phyloP scores from a whole-genome alignment of 345 rosid species.

The Mercurialis annua region DNA sequence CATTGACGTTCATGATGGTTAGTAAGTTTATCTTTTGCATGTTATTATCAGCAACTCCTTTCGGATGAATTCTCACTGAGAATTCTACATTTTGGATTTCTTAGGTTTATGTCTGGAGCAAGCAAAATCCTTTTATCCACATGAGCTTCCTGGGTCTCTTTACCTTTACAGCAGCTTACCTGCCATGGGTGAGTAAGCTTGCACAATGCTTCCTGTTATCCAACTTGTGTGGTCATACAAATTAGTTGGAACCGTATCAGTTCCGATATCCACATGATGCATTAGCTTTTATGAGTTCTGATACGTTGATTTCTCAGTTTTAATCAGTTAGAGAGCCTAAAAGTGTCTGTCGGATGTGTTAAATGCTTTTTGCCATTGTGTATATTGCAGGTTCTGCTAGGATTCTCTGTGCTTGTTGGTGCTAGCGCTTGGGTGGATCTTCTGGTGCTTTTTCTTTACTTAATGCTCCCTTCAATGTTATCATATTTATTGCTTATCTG shows the following conservation, averaged over 20 bases:
- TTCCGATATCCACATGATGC: neutral
- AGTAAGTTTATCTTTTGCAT: conserved; percentile 19
- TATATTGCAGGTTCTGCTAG: conserved; percentile 77
- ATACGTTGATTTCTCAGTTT: neutral
- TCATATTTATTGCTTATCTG: neutral
- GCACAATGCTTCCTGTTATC: neutral
- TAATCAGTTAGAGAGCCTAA: neutral
- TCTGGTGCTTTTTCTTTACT: conserved; percentile 47
- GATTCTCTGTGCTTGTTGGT: conserved; percentile 91
- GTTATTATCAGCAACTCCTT: conserved; percentile 8
- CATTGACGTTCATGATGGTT: conserved; percentile 99
- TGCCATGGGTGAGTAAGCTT: conserved; percentile 80
- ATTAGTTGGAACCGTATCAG: neutral
- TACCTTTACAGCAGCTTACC: conserved; percentile 91
- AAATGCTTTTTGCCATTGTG: neutral
- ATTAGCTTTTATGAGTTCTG: neutral
- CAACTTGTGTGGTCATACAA: neutral
- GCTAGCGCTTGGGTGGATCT: conserved; percentile 97
- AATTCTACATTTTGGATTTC: neutral
- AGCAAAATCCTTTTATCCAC: conserved; percentile 94
- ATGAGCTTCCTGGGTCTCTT: conserved; percentile 98
- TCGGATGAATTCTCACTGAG: neutral
- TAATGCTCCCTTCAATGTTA: neutral
- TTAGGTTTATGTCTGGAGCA: conserved; percentile 99
- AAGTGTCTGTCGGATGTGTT: neutral